These are phyloP conservation scores for Aureobasidium sp. DNA, from an alignment of 2,329 filamentous ascomycete genomes.

Conservation along the genomic window DNA sequence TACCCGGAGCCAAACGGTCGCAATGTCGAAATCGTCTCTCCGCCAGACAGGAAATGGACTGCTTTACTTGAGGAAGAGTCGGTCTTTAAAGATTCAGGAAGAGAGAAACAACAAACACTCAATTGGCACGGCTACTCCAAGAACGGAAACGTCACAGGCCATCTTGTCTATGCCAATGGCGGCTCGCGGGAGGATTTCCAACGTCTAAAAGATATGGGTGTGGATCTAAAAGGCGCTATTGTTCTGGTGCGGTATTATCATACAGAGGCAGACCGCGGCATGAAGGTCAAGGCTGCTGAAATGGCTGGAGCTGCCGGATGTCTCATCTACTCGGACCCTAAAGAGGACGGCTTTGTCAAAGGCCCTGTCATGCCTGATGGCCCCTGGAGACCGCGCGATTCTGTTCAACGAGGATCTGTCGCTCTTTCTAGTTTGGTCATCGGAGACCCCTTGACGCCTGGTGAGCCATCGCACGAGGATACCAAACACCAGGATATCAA, in stretches of 20 bases:
- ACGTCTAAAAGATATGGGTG: conserved; percentile 71
- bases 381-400: conserved; percentile 82
- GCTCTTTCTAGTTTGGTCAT: conserved; percentile 84
- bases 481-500: conserved; percentile 66
- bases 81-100: conserved; percentile 63
- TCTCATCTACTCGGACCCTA: conserved; percentile 92
- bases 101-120: conserved; percentile 70
- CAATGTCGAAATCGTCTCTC: conserved; percentile 81
- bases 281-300: conserved; percentile 94
- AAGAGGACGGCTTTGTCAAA: conserved; percentile 81
- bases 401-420: conserved; percentile 85
- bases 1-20: conserved; percentile 84
- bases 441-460: conserved; percentile 93
- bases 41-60: conserved; percentile 74
- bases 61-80: conserved; percentile 86
- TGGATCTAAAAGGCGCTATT: conserved; percentile 82
- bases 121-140: conserved; percentile 93
- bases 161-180: conserved; percentile 92
- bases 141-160: conserved; percentile 86
- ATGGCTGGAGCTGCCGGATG: conserved; percentile 87
- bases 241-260: conserved; percentile 86
- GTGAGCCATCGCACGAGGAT: conserved; percentile 77
- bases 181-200: conserved; percentile 88
- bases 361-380: conserved; percentile 81
- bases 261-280: conserved; percentile 72